A percentile compares a stretch with the other conserved stretches of the same genome.
Evolutionary conservation across 2,329 filamentous ascomycete genomes (phyloP).

Genomic region (Diaporthe capsici): DNA sequence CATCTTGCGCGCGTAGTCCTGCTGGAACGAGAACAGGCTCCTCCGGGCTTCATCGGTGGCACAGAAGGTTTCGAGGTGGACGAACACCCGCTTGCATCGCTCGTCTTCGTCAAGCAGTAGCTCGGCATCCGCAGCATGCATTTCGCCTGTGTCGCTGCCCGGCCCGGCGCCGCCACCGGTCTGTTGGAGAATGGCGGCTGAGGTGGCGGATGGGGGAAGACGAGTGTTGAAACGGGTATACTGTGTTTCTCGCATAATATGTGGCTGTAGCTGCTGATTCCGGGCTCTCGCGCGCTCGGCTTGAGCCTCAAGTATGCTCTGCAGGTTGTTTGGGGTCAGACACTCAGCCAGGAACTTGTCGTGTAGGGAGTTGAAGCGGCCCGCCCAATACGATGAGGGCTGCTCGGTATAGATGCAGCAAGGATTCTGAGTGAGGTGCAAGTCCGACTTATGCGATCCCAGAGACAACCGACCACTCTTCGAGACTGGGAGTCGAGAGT

Average conservation of each 20-base stretch:
- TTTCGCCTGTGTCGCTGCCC: neutral
- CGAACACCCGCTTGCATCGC: constrained; percentile 60
- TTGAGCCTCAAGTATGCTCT: constrained; percentile 44
- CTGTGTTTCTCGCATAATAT: constrained; percentile 7
- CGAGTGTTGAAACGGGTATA: constrained; percentile 44
- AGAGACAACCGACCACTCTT: constrained; percentile 34
- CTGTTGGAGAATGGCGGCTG: constrained; percentile 44
- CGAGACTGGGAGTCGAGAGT: constrained; percentile 3
- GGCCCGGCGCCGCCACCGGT: constrained; percentile 42
- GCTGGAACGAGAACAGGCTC: constrained; percentile 65
- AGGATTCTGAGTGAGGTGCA: constrained; percentile 42
- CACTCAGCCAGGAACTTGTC: constrained; percentile 66
- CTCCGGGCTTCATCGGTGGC: constrained; percentile 61
- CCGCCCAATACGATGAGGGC: constrained; percentile 71
- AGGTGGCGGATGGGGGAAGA: constrained; percentile 31
- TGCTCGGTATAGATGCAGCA: constrained; percentile 58
- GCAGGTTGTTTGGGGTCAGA: constrained; percentile 44
- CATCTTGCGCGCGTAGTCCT: constrained; percentile 59
- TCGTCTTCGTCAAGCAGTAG: constrained; percentile 57
- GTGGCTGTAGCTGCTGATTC: constrained; percentile 32
- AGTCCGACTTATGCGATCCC: constrained; percentile 40
- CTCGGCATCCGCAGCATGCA: constrained; percentile 35
- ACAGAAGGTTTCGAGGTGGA: constrained; percentile 62
- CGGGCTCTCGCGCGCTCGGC: neutral
- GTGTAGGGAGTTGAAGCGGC: constrained; percentile 70